Conservation (phyloP, 768 basidiomycete genomes). For the Trichaptum fuscoviolaceum region DNA sequence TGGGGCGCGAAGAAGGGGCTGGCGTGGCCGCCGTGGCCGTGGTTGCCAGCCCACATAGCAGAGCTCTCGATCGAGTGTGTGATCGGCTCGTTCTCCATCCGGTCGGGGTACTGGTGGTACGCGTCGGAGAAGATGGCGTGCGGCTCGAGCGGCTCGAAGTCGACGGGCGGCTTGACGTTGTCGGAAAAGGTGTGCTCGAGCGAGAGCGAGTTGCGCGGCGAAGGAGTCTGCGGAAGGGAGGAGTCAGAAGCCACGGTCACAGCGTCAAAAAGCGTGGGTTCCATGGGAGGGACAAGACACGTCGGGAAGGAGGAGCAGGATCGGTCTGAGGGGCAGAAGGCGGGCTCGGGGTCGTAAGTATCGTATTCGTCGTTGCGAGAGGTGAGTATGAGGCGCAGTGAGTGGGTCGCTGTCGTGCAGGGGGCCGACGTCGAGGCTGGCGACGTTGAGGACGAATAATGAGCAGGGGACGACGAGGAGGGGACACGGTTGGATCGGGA, state of each 20-base stretch:
- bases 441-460: constrained; percentile 23
- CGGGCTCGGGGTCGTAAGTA: constrained; percentile 18
- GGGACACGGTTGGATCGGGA: not conserved
- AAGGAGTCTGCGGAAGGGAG: constrained; percentile 67
- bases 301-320: constrained; percentile 14
- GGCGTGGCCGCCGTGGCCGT: constrained; percentile 12
- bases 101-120: constrained; percentile 26
- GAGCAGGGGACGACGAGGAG: constrained; percentile 19
- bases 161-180: constrained; percentile 35
- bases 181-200: constrained; percentile 26
- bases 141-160: constrained; percentile 34
- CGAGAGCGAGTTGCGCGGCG: constrained; percentile 41
- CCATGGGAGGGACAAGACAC: constrained; percentile 27
- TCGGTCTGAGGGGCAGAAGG: constrained; percentile 15
- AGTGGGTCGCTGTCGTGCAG: constrained; percentile 2
- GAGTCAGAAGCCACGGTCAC: constrained; percentile 65
- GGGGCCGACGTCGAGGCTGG: constrained; percentile 2
- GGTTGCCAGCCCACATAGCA: constrained; percentile 28
- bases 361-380: constrained; percentile 9
- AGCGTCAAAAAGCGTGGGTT: constrained; percentile 46
- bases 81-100: constrained; percentile 37
- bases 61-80: constrained; percentile 26
- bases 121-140: constrained; percentile 46
- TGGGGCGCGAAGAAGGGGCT: constrained; percentile 23
- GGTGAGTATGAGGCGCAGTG: not conserved